Evolutionary conservation across 352 stramenopile species (phyloP), one percentile per base, ranked within the genome.

Genomic region (Peronosclerospora sorghi): DNA sequence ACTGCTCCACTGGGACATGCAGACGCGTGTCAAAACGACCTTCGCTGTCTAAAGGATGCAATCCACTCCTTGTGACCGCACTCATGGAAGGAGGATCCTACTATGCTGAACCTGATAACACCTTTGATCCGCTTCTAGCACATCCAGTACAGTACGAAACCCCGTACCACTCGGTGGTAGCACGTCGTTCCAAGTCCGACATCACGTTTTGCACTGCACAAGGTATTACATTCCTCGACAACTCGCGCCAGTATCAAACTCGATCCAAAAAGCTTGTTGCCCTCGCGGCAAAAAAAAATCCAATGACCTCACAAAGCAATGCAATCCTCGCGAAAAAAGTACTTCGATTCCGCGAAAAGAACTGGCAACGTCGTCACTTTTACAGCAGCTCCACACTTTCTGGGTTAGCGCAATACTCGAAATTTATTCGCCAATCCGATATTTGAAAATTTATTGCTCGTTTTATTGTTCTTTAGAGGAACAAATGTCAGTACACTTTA

Each of bases 241-340:
- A 43, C 9, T 38, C 20, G 18, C 43, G 45, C 8, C 36, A 43
- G 9, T 52, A 61, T 37, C 28, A 55, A 17, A 45, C 32, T 15
- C 30, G 45, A 10, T 26, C 61, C 18, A 26, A 55, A 2, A 58
- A 39, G 4, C 46, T 65, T 10, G 20, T 47, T 20, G 40, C 42
- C 3, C 34, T 65, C 1, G 56, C 56, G 15, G 24, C 39, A 4
- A n/a, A n/a, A n/a, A n/a, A n/a, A n/a, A 46, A 41, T 20, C 35
- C 56, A 0, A 6, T n/a, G n/a, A 57, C 26, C 32, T 65, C 56
- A 2, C 28, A 38, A 12, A 49, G 44, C 35, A 59, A 65, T 27
- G 41, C 38, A 1, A 34, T 63, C 9, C 37, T 68, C 1, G 58
- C 58, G 13, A 46, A 51, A 35, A 68, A 62, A 37, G 58, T 54